A percentile compares a stretch with the other conserved stretches of the same genome.
These are phyloP conservation scores for Rhynchosporium secalis DNA, from an alignment of 2,329 filamentous ascomycete genomes.

Conservation along the genomic window DNA sequence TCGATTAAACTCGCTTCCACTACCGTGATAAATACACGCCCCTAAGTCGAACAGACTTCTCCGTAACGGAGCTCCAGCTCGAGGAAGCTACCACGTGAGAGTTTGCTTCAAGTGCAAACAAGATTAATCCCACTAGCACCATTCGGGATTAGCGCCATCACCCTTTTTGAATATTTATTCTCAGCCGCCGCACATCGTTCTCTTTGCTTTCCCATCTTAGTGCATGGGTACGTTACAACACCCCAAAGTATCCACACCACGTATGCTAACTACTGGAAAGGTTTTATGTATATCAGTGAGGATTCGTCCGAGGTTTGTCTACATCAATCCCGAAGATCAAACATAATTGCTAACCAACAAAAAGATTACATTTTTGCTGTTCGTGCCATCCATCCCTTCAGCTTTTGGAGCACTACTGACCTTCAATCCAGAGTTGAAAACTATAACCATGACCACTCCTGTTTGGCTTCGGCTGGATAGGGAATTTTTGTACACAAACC, in stretches of 20 bases:
- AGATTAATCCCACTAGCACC: background rate
- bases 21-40: too few species aligned
- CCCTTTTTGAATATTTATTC: background rate
- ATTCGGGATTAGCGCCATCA: background rate
- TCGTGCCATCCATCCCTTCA: too few species aligned
- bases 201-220: slow-evolving; percentile 55
- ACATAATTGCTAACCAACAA: too few species aligned
- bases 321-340: slow-evolving; percentile 33
- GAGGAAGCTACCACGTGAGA: background rate
- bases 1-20: too few species aligned
- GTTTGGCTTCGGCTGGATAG: slow-evolving; percentile 65
- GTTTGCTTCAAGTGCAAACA: background rate
- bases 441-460: slow-evolving; percentile 68
- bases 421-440: slow-evolving; percentile 45
- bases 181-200: background rate
- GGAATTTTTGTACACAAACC: slow-evolving; percentile 74
- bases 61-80: background rate
- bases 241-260: slow-evolving; percentile 5
- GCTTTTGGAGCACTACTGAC: too few species aligned
- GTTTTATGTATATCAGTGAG: slow-evolving; percentile 83
- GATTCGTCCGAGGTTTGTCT: slow-evolving; percentile 68
- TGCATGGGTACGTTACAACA: slow-evolving; percentile 49
- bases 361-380: slow-evolving; percentile 72
- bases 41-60: background rate
- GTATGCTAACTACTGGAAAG: slow-evolving; percentile 41